phyloP scores from a whole-genome alignment of 2,329 filamentous ascomycete genomes.

The Fusarium graminum region DNA sequence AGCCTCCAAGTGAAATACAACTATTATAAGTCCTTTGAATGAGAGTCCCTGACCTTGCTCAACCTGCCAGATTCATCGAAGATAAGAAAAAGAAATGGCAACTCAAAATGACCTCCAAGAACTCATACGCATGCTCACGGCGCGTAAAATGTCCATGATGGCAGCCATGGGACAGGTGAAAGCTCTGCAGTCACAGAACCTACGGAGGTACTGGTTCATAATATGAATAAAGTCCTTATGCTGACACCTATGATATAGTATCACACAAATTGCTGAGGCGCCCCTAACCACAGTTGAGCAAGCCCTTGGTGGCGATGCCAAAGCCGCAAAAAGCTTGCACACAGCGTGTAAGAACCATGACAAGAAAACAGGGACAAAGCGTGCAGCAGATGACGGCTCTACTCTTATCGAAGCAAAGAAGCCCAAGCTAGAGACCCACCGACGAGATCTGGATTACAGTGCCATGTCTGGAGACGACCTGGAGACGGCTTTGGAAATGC shows the following conservation, averaged over 20 bases:
- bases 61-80: neutral
- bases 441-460: conserved; percentile 55
- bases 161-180: conserved; percentile 71
- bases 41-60: neutral
- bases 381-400: conserved; percentile 45
- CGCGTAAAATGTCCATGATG: conserved; percentile 70
- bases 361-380: conserved; percentile 56
- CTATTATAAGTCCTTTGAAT: too few relatives aligned
- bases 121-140: conserved; percentile 70
- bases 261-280: conserved; percentile 67
- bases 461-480: conserved; percentile 67
- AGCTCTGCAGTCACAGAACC: conserved; percentile 65
- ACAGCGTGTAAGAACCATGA: conserved; percentile 67
- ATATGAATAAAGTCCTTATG: rapidly evolving
- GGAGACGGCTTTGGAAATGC: conserved; percentile 72
- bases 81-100: conserved; percentile 60
- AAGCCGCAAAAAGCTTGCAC: conserved; percentile 64
- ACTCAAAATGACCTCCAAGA: conserved; percentile 71
- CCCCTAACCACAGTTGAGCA: conserved; percentile 59
- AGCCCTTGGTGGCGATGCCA: conserved; percentile 61
- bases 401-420: conserved; percentile 48
- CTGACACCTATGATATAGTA: conserved; percentile 54
- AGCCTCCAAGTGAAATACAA: neutral
- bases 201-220: conserved; percentile 63
- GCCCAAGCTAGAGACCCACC: conserved; percentile 52